Base-by-base conservation (phyloP, 2,329 filamentous ascomycete species). In the Aspergillus sp. region DNA sequence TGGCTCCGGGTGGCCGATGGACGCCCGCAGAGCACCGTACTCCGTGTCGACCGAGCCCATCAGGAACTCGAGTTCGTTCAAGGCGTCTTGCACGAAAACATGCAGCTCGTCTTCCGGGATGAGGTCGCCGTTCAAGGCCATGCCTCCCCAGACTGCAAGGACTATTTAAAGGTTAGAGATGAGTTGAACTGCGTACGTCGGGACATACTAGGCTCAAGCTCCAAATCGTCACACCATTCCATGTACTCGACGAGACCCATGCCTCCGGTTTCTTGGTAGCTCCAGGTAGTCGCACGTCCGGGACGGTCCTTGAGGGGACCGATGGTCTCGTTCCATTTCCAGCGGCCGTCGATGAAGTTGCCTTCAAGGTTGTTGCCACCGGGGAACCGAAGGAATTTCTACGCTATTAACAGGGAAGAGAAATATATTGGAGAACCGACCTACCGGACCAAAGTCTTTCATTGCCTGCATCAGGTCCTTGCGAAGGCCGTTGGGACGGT, bases 1-100 rank as follows among this genome's bases (percentile, higher is more conserved):
- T 0, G 85, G 85, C 53, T 83, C 75, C 0, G 82, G 77, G 59
- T 86, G 80, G 3, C 85, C 85, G 2, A 85, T 74, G 41, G 78
- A 69, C 6, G 82, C 83, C 16, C 85, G 82, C 6, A 78, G 68
- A 3, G 78, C 74, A 35, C 69, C 68, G n/a, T 63, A 69, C 9
- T 57, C 41, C 2, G 69, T 73, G 22, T 61, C 58, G 1, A 54
- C 58, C 38, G 60, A 61, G 26, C 64, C 63, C 17, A 55, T 62
- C 32, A 66, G 45, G 45, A 64, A 65, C 36, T 69, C 66, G 2
- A 73, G 53, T 51, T 73, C 69, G 33, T 72, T 58, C 9, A 68
- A 59, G 40, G 67, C 71, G 58, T 62, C 73, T 50, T 61, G 66
- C 56, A 70, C 70, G 36, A 63, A 67, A 35, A 57, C 57, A 49